A percentile compares a stretch with the other conserved stretches of the same genome.
Conservation (phyloP, 2,329 filamentous ascomycete species). For the Apiospora malaysiana region DNA sequence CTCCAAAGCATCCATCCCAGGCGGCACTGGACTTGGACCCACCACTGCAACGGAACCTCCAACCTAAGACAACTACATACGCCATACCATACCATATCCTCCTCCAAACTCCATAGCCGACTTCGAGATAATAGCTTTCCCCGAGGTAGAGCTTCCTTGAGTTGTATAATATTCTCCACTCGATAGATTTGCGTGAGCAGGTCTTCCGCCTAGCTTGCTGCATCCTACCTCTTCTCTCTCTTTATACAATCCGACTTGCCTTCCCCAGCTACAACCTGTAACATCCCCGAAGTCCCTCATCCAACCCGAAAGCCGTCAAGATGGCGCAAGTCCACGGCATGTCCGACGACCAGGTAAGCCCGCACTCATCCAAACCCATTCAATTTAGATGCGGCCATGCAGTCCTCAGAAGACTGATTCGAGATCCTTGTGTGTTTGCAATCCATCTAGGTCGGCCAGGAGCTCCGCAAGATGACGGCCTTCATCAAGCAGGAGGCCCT, state of each 20-base stretch:
- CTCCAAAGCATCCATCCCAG: not conserved
- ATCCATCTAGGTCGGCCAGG: constrained; percentile 79
- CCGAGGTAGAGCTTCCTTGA: constrained; percentile 2
- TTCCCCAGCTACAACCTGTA: not conserved
- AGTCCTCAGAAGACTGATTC: constrained; percentile 20
- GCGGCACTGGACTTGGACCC: constrained; percentile 9
- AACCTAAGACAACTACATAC: constrained; percentile 19
- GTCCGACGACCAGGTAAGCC: constrained; percentile 90
- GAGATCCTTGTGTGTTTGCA: constrained; percentile 29
- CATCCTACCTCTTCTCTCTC: constrained; percentile 14
- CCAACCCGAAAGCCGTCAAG: constrained; percentile 50
- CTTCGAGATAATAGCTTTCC: constrained; percentile 15
- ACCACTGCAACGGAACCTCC: constrained; percentile 15
- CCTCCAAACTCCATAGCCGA: constrained; percentile 18
- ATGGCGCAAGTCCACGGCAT: constrained; percentile 95
- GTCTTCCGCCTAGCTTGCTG: constrained; percentile 18
- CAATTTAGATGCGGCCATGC: constrained; percentile 14
- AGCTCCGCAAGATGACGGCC: constrained; percentile 99
- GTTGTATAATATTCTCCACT: constrained; percentile 4
- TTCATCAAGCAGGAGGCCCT: constrained; percentile 99
- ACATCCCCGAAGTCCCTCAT: constrained; percentile 25
- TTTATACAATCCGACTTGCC: not conserved
- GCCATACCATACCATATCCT: constrained; percentile 13
- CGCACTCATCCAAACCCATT: constrained; percentile 27
- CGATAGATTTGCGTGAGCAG: constrained; percentile 9